phyloP scores from a whole-genome alignment of 371 early-diverging fungal species.

The Neoconidiobolus thromboides region DNA sequence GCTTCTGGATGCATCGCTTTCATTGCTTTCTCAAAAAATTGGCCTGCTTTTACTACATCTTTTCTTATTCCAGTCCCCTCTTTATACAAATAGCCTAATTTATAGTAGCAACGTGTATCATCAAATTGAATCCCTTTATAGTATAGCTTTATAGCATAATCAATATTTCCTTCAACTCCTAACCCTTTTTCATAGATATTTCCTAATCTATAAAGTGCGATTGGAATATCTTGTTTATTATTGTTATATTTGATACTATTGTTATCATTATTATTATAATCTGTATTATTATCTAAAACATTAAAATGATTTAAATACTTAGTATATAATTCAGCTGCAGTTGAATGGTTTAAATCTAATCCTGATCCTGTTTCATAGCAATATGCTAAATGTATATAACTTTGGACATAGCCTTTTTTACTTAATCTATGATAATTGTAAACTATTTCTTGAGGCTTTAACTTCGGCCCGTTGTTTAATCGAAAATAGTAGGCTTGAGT shows the following conservation, averaged over 20 bases:
- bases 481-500: slow-evolving; percentile 14
- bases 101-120: slow-evolving; percentile 46
- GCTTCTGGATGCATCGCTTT: slow-evolving; percentile 46
- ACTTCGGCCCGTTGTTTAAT: not conserved
- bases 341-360: slow-evolving; percentile 23
- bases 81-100: slow-evolving; percentile 62
- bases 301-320: slow-evolving; percentile 12
- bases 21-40: slow-evolving; percentile 45
- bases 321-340: slow-evolving; percentile 46
- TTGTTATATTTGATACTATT: too few species aligned
- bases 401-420: slow-evolving; percentile 10
- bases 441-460: not conserved
- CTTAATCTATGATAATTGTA: not conserved
- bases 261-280: slow-evolving; percentile 19
- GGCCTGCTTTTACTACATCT: slow-evolving; percentile 21
- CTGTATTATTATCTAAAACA: slow-evolving; percentile 13
- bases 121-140: slow-evolving; percentile 27
- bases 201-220: slow-evolving; percentile 46
- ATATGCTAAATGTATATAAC: slow-evolving; percentile 54
- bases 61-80: slow-evolving; percentile 45
- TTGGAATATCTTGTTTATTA: slow-evolving; percentile 9
- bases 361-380: slow-evolving; percentile 63
- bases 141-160: slow-evolving; percentile 41
- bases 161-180: slow-evolving; percentile 38
- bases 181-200: slow-evolving; percentile 59